These are phyloP conservation scores for Gynandropsis gynandra DNA, from an alignment of 345 rosid species.

Conservation along the genomic window DNA sequence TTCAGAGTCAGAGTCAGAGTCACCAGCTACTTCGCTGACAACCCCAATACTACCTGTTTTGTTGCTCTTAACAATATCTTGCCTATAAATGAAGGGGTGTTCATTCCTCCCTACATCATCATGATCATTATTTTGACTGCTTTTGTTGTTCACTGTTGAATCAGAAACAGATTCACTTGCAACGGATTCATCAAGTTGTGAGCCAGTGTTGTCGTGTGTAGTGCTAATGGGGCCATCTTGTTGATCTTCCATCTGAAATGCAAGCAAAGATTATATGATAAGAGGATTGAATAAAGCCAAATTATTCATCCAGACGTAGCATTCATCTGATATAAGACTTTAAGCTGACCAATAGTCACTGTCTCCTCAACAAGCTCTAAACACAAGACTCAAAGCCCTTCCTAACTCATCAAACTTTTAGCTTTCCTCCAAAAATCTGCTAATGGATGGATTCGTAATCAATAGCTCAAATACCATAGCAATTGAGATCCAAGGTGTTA, in stretches of 20 bases:
- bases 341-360: too few species aligned
- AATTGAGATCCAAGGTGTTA: background rate
- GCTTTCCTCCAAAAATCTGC: too few species aligned
- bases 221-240: slow-evolving; percentile 57
- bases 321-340: too few species aligned
- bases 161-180: slow-evolving; percentile 24
- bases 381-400: too few species aligned
- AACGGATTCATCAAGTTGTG: slow-evolving; percentile 21
- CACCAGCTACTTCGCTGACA: slow-evolving; percentile 90
- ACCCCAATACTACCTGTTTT: slow-evolving; percentile 58
- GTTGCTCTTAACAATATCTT: slow-evolving; percentile 72
- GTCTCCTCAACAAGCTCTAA: too few species aligned
- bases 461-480: background rate
- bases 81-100: slow-evolving; percentile 51
- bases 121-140: slow-evolving; percentile 22
- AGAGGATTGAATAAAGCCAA: too few species aligned
- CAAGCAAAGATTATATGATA: too few species aligned
- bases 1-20: slow-evolving; percentile 87
- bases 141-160: slow-evolving; percentile 23
- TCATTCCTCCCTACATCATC: slow-evolving; percentile 28
- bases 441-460: background rate
- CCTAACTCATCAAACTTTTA: too few species aligned
- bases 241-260: slow-evolving; percentile 49
- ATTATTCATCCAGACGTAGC: too few species aligned
- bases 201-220: slow-evolving; percentile 39